Conservation (phyloP, 768 basidiomycete species). For the Collybiopsis confluens region DNA sequence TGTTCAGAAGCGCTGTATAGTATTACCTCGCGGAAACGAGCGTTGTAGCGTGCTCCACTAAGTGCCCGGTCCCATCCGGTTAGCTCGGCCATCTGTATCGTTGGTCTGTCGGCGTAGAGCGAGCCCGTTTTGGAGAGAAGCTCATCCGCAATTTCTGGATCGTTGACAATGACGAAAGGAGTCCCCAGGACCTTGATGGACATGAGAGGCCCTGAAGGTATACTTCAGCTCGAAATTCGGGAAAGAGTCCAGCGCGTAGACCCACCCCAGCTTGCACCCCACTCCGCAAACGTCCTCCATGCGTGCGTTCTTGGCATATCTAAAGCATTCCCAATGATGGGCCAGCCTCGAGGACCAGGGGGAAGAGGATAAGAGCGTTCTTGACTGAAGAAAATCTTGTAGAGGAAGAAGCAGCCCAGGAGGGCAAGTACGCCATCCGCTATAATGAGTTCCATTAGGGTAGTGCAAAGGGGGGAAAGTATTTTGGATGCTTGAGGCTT, state of each 20-base stretch:
- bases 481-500: too few relatives aligned
- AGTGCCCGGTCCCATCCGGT: constrained; percentile 12
- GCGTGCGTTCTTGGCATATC: constrained; percentile 9
- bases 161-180: constrained; percentile 17
- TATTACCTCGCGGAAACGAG: constrained; percentile 1
- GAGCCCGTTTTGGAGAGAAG: constrained; percentile 36
- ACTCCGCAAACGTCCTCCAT: constrained; percentile 11
- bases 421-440: background rate
- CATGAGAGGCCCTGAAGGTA: constrained; percentile 11
- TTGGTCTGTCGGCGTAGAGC: constrained; percentile 37
- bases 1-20: background rate
- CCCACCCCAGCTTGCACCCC: constrained; percentile 10
- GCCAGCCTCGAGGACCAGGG: constrained; percentile 11
- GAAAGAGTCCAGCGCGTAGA: background rate
- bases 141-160: constrained; percentile 19
- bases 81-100: constrained; percentile 32
- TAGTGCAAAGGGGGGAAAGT: background rate
- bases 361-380: constrained; percentile 7
- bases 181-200: constrained; percentile 14
- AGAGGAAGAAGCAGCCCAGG: background rate
- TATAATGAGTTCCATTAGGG: background rate
- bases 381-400: background rate
- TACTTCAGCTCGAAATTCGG: background rate
- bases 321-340: constrained; percentile 11
- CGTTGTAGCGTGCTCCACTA: constrained; percentile 1